These are phyloP conservation scores for Phyllostachys edulis DNA, from an alignment of 176 grass and related monocot species.

Conservation along the genomic window DNA sequence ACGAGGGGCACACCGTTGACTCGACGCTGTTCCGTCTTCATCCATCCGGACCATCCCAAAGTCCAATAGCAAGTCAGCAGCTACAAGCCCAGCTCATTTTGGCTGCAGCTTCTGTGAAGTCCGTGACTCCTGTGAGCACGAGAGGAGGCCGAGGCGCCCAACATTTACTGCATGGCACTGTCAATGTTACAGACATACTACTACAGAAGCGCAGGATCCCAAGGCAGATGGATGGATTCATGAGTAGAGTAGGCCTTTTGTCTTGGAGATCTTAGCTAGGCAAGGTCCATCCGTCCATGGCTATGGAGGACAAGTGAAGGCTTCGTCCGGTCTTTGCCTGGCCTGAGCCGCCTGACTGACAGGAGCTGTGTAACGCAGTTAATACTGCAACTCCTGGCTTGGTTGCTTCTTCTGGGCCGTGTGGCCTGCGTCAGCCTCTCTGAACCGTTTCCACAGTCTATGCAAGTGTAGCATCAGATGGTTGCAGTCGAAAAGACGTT, in stretches of 20 bases:
- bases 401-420: conserved; percentile 33
- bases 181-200: neutral
- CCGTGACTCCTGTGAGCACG: conserved; percentile 5
- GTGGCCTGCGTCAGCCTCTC: conserved; percentile 16
- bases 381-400: neutral
- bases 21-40: neutral
- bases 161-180: conserved; percentile 36
- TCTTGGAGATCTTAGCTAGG: neutral
- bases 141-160: neutral
- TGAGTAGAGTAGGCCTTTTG: neutral
- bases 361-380: conserved; percentile 13
- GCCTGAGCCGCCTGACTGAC: neutral
- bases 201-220: conserved; percentile 31
- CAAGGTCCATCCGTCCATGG: neutral
- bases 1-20: conserved; percentile 24
- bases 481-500: conserved; percentile 33
- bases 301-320: conserved; percentile 12
- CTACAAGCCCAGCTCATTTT: neutral
- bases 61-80: neutral
- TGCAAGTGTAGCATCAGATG: conserved; percentile 6
- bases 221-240: neutral
- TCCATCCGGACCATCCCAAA: neutral
- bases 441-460: conserved; percentile 32
- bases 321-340: conserved; percentile 17
- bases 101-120: conserved; percentile 26